Conservation (phyloP, 345 rosid genomes). For the Mangifera indica region DNA sequence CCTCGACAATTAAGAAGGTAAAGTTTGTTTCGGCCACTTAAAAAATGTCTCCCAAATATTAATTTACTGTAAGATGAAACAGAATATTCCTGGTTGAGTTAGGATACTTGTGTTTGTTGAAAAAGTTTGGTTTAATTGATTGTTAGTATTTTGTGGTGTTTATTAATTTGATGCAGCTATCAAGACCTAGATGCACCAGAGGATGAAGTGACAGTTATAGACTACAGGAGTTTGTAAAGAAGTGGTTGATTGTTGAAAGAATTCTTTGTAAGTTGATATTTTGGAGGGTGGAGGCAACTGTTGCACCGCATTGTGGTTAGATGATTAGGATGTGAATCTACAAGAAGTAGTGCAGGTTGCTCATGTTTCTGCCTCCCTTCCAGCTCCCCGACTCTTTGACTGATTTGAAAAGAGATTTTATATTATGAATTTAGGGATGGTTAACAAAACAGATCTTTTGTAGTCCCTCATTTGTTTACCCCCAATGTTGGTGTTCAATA, state of each 20-base stretch:
- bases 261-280: background rate
- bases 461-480: conserved; percentile 9
- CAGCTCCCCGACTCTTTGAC: background rate
- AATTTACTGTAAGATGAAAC: background rate
- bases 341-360: background rate
- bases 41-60: background rate
- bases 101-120: background rate
- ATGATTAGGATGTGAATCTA: background rate
- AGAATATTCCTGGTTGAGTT: background rate
- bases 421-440: conserved; percentile 13
- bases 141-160: background rate
- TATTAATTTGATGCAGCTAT: conserved; percentile 58
- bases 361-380: background rate
- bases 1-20: conserved; percentile 96
- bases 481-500: conserved; percentile 2
- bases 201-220: conserved; percentile 96
- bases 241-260: background rate
- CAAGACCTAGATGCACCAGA: conserved; percentile 98
- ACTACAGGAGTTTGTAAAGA: conserved; percentile 90
- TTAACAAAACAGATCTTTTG: conserved; percentile 13
- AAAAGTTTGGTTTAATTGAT: background rate
- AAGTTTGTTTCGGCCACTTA: background rate
- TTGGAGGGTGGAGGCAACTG: background rate
- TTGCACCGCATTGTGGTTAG: background rate
- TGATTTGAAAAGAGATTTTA: background rate